Conservation (phyloP, 352 stramenopile species). For the Phytopythium mirpurense region DNA sequence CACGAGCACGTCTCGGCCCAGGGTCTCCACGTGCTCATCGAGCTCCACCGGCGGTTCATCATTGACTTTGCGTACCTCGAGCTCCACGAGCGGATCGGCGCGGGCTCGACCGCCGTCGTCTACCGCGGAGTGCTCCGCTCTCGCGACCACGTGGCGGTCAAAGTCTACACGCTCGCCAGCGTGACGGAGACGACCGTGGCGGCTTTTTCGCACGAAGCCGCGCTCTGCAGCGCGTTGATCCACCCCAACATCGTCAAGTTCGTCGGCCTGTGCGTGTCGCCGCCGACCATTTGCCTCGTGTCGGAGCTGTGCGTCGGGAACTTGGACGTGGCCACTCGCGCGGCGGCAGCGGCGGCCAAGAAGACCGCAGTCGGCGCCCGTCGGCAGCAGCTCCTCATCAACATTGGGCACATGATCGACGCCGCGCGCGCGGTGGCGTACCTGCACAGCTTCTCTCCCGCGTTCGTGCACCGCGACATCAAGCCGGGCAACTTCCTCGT, state of each 20-base stretch:
- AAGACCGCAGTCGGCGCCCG: slow-evolving; percentile 8
- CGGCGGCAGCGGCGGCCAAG: slow-evolving; percentile 9
- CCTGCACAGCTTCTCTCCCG: slow-evolving; percentile 49
- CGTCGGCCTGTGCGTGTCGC: slow-evolving; percentile 51
- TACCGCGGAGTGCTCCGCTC: slow-evolving; percentile 39
- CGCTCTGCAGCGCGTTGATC: slow-evolving; percentile 36
- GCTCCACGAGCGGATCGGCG: slow-evolving; percentile 30
- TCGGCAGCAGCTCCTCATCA: slow-evolving; percentile 45
- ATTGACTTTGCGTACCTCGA: slow-evolving; percentile 36
- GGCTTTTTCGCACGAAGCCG: slow-evolving; percentile 48
- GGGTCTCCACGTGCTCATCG: slow-evolving; percentile 44
- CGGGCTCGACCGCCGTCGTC: slow-evolving; percentile 38
- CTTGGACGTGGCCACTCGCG: slow-evolving; percentile 34
- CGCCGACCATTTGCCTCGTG: slow-evolving; percentile 54
- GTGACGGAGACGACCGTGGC: slow-evolving; percentile 48
- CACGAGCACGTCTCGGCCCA: slow-evolving; percentile 33
- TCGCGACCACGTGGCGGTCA: slow-evolving; percentile 40
- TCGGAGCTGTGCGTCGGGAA: slow-evolving; percentile 48
- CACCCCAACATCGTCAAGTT: slow-evolving; percentile 62
- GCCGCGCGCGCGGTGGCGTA: slow-evolving; percentile 48
- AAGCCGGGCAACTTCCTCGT: slow-evolving; percentile 56
- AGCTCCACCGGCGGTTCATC: slow-evolving; percentile 39
- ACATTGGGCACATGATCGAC: slow-evolving; percentile 59
- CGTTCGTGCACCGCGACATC: slow-evolving; percentile 54
- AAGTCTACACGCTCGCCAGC: slow-evolving; percentile 54